A percentile compares a stretch with the other conserved stretches of the same genome.
Evolutionary conservation across 306 rosid species (phyloP).

Genomic region (Begonia masoniana): DNA sequence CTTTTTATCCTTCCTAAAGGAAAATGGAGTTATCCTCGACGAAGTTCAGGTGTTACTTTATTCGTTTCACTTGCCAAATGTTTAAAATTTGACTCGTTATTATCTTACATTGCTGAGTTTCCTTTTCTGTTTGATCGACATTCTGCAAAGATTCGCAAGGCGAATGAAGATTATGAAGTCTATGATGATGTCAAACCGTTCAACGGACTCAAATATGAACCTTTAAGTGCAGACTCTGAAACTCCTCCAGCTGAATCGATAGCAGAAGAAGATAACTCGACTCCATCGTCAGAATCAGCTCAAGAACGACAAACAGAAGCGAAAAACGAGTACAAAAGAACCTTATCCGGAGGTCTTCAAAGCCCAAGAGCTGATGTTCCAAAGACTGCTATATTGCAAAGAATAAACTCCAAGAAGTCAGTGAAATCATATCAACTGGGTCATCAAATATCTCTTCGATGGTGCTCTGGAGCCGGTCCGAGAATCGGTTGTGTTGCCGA

Average conservation of each 20-base stretch:
- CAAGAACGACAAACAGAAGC: conserved; percentile 15
- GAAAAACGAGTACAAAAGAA: conserved; percentile 34
- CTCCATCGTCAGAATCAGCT: conserved; percentile 14
- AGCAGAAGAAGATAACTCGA: conserved; percentile 22
- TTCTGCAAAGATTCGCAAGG: conserved; percentile 40
- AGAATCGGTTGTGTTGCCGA: conserved; percentile 95
- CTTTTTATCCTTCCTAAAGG: conserved; percentile 49
- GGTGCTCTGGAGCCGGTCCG: conserved; percentile 97
- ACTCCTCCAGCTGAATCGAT: conserved; percentile 11
- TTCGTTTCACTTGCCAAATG: not conserved
- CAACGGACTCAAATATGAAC: conserved; percentile 11
- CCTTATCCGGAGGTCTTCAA: conserved; percentile 86
- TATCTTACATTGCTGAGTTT: not conserved
- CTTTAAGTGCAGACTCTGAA: conserved; percentile 3
- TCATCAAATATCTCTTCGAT: conserved; percentile 53
- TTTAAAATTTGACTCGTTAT: not conserved
- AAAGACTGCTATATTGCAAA: conserved; percentile 41
- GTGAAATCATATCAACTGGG: conserved; percentile 74
- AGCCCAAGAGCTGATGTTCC: conserved; percentile 87
- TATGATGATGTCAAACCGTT: conserved; percentile 29
- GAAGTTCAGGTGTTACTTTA: conserved; percentile 59
- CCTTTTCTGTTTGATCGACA: not conserved
- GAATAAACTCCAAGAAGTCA: conserved; percentile 81
- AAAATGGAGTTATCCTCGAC: conserved; percentile 60
- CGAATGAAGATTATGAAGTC: conserved; percentile 39